A percentile compares a stretch with the other conserved stretches of the same genome.
Conservation (phyloP, 352 stramenopile genomes). For the Phytophthora lateralis region DNA sequence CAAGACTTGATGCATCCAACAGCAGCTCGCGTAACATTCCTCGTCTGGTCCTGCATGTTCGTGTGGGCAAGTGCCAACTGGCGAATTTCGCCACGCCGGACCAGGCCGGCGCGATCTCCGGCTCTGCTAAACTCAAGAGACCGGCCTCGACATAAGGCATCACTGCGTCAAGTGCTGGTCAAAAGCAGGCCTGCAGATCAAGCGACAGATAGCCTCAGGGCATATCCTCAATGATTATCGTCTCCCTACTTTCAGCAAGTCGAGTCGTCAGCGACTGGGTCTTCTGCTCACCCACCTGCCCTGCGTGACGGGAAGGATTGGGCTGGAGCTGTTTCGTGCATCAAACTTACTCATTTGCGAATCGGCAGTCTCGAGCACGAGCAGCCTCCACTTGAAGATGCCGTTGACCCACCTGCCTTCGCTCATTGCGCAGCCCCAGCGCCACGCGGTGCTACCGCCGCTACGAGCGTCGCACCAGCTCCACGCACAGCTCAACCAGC, state of each 20-base stretch:
- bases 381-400: slow-evolving; percentile 25
- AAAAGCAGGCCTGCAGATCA: slow-evolving; percentile 32
- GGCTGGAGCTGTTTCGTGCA: slow-evolving; percentile 24
- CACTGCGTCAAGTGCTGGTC: slow-evolving; percentile 33
- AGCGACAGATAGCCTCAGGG: slow-evolving; percentile 10
- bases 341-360: slow-evolving; percentile 35
- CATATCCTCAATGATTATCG: slow-evolving; percentile 38
- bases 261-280: slow-evolving; percentile 30
- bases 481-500: slow-evolving; percentile 26
- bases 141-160: slow-evolving; percentile 13
- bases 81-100: slow-evolving; percentile 32
- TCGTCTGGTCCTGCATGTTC: slow-evolving; percentile 1
- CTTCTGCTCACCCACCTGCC: slow-evolving; percentile 18
- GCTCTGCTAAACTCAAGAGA: slow-evolving; percentile 15
- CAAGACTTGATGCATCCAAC: slow-evolving; percentile 12
- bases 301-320: slow-evolving; percentile 18
- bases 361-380: slow-evolving; percentile 11
- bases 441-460: slow-evolving; percentile 31
- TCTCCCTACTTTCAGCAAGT: slow-evolving; percentile 17
- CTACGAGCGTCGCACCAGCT: slow-evolving; percentile 31
- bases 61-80: slow-evolving; percentile 24
- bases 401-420: slow-evolving; percentile 40
- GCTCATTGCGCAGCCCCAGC: slow-evolving; percentile 15
- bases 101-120: neutral
- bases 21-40: slow-evolving; percentile 6